Evolutionary conservation across 192 early-diverging fungal species (phyloP).

Genomic region (Mortierella claussenii): DNA sequence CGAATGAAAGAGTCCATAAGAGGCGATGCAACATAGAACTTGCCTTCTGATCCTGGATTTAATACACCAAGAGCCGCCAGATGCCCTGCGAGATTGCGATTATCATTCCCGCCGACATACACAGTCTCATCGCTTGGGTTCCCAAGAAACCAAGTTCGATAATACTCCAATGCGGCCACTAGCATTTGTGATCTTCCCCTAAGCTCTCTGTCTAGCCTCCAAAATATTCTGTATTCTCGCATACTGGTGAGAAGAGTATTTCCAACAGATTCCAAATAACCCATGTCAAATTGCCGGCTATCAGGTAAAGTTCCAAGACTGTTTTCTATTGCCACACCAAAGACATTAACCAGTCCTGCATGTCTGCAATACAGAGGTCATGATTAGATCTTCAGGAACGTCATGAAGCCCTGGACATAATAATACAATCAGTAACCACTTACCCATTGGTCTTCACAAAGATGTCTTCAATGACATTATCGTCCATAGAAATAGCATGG

Average conservation of each 20-base stretch:
- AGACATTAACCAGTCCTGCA: constrained; percentile 10
- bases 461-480: constrained; percentile 34
- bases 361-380: not conserved
- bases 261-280: not conserved
- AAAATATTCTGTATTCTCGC: constrained; percentile 2
- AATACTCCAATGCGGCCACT: not conserved
- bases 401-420: not conserved
- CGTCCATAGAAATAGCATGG: constrained; percentile 18
- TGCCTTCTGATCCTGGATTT: not conserved
- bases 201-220: constrained; percentile 3
- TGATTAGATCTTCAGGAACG: not conserved
- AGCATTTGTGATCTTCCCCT: not conserved
- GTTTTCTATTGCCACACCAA: constrained; percentile 9
- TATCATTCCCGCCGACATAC: not conserved
- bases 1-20: constrained; percentile 27
- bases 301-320: not conserved
- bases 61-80: constrained; percentile 20
- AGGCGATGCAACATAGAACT: constrained; percentile 31
- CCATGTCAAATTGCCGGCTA: not conserved
- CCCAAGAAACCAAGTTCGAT: constrained; percentile 5
- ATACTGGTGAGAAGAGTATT: not conserved
- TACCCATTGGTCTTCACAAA: constrained; percentile 39
- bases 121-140: not conserved
- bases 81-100: constrained; percentile 1
- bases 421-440: not conserved